Percentiles rank a stretch among this genome's conserved stretches.
Conservation (phyloP, 108 stramenopile species). For the Parietichytrium sp. region DNA sequence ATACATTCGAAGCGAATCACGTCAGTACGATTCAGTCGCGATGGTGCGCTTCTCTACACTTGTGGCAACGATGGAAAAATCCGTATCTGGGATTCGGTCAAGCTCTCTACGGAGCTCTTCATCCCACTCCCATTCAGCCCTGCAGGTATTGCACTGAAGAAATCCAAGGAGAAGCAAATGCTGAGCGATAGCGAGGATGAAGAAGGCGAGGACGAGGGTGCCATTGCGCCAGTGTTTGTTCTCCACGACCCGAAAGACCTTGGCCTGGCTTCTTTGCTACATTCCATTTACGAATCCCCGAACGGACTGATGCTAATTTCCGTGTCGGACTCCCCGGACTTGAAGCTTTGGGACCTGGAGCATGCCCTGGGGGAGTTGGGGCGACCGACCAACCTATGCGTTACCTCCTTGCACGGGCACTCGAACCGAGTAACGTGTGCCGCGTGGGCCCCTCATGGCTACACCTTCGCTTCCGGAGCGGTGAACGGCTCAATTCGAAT, state of each 20-base stretch:
- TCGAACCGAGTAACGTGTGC: constrained; percentile 28
- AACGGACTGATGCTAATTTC: constrained; percentile 18
- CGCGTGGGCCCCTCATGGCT: constrained; percentile 26
- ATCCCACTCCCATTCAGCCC: no score
- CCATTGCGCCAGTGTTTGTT: not conserved
- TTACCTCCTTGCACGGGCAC: constrained; percentile 27
- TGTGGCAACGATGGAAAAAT: not conserved
- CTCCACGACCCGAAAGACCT: constrained; percentile 33
- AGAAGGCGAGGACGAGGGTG: not conserved
- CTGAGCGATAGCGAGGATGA: no score
- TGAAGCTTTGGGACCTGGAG: constrained; percentile 18
- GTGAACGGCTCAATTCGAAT: constrained; percentile 8
- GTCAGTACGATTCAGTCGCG: not conserved
- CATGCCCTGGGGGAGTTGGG: not conserved
- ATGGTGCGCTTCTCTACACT: constrained; percentile 18
- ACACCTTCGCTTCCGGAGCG: not conserved
- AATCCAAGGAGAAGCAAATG: no score
- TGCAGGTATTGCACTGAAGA: no score
- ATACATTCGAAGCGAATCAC: not conserved
- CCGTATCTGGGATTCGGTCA: not conserved
- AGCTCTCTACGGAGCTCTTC: not conserved
- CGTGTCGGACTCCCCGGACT: constrained; percentile 25
- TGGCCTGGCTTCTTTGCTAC: not conserved
- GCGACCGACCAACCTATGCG: not conserved
- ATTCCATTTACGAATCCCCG: constrained; percentile 1